Evolutionary conservation across 371 early-diverging fungal species (phyloP).

Genomic region (Dinochytrium kinnereticum): DNA sequence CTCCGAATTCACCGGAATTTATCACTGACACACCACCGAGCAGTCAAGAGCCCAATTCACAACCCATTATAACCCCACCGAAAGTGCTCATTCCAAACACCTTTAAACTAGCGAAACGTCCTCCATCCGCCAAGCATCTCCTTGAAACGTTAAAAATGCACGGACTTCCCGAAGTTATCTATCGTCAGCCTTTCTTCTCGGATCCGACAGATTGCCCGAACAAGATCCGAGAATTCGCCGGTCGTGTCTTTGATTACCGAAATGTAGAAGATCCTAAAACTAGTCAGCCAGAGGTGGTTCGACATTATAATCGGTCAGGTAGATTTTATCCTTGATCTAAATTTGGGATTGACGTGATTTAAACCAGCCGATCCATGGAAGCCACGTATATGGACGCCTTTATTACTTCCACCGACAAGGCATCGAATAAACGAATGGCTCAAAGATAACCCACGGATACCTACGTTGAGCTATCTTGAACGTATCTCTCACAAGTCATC

Average conservation of each 20-base stretch:
- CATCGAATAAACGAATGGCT: slow-evolving; percentile 42
- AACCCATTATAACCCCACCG: background rate
- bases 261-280: background rate
- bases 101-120: slow-evolving; percentile 25
- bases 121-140: slow-evolving; percentile 39
- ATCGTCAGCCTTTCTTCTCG: slow-evolving; percentile 69
- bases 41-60: background rate
- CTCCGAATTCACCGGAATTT: slow-evolving; percentile 6
- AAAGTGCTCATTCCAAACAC: slow-evolving; percentile 14
- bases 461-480: background rate
- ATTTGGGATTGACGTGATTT: too few relatives aligned
- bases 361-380: slow-evolving; percentile 15
- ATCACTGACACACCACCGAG: background rate
- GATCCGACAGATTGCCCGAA: slow-evolving; percentile 58
- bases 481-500: background rate
- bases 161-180: slow-evolving; percentile 48
- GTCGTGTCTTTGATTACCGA: background rate
- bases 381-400: slow-evolving; percentile 40
- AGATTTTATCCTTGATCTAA: background rate
- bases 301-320: background rate
- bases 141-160: slow-evolving; percentile 34
- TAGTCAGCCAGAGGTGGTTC: background rate
- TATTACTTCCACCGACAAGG: slow-evolving; percentile 43
- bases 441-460: slow-evolving; percentile 18
- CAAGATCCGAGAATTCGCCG: background rate